Evolutionary conservation across 2,329 filamentous ascomycete species (phyloP).

Genomic region (Bipolaris victoriae): DNA sequence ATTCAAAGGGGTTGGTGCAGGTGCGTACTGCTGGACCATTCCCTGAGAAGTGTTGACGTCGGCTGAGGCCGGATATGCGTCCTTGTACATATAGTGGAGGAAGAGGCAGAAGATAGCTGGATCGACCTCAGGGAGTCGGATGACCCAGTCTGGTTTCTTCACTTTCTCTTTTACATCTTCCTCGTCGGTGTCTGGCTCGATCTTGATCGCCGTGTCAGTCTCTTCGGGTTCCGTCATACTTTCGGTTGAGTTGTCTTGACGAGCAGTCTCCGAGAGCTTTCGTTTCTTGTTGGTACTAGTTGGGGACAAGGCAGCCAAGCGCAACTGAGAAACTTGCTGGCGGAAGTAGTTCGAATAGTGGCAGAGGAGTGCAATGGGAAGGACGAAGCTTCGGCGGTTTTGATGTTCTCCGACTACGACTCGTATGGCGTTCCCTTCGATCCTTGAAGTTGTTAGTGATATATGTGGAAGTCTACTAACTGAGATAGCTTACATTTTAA

Average conservation of each 20-base stretch:
- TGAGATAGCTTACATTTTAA: constrained; percentile 8
- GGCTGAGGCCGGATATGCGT: constrained; percentile 15
- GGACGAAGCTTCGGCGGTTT: constrained; percentile 5
- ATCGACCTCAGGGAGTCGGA: constrained; percentile 17
- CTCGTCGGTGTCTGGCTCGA: background rate
- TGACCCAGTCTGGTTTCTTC: background rate
- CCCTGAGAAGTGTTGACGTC: constrained; percentile 8
- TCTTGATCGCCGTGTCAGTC: background rate
- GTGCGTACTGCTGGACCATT: background rate
- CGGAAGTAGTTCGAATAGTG: constrained; percentile 17
- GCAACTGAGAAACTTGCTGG: constrained; percentile 5
- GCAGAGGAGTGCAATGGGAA: constrained; percentile 18
- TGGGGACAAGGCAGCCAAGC: background rate
- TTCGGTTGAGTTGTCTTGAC: background rate
- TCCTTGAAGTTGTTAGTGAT: constrained; percentile 4
- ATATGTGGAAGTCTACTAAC: accelerated
- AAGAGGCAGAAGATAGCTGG: constrained; percentile 28
- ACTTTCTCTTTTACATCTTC: background rate
- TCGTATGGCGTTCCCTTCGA: constrained; percentile 14
- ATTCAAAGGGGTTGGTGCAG: background rate
- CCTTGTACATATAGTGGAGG: constrained; percentile 29
- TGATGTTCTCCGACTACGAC: constrained; percentile 11
- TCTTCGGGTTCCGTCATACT: background rate
- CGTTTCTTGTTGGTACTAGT: constrained; percentile 18
- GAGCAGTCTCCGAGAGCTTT: constrained; percentile 4